Conservation (phyloP, 306 rosid species). For the Dalbergia oliveri region DNA sequence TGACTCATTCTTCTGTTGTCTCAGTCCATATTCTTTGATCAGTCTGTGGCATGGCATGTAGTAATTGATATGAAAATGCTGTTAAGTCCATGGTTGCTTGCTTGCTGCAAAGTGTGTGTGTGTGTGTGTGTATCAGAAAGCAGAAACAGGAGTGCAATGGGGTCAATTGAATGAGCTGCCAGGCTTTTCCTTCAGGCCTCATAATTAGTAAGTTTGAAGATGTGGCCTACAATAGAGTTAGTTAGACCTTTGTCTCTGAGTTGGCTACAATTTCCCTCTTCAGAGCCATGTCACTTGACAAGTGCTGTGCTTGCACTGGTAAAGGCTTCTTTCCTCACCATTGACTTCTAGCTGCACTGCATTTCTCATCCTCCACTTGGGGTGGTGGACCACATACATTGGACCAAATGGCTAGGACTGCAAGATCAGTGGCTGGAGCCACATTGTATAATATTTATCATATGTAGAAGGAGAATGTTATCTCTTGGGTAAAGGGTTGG, state of each 20-base stretch:
- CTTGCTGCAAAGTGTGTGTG: conserved; percentile 80
- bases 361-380: too few relatives aligned
- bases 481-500: neutral
- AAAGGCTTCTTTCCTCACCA: conserved; percentile 56
- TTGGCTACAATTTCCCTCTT: conserved; percentile 44
- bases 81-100: conserved; percentile 58
- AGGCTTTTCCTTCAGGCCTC: conserved; percentile 65
- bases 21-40: conserved; percentile 34
- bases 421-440: conserved; percentile 40
- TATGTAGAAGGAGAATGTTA: neutral
- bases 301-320: conserved; percentile 67
- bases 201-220: conserved; percentile 79
- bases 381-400: conserved; percentile 62
- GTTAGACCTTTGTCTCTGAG: conserved; percentile 80
- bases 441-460: neutral
- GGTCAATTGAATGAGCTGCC: conserved; percentile 73
- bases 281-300: conserved; percentile 52
- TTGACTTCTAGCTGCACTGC: conserved; percentile 59
- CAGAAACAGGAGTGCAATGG: conserved; percentile 73
- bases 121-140: conserved; percentile 81
- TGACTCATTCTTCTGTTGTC: conserved; percentile 5
- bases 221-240: conserved; percentile 82
- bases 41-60: conserved; percentile 42
- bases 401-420: conserved; percentile 57
- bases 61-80: neutral